Conservation (phyloP, 1,284 basidiomycete genomes). For the Naganishia albida region DNA sequence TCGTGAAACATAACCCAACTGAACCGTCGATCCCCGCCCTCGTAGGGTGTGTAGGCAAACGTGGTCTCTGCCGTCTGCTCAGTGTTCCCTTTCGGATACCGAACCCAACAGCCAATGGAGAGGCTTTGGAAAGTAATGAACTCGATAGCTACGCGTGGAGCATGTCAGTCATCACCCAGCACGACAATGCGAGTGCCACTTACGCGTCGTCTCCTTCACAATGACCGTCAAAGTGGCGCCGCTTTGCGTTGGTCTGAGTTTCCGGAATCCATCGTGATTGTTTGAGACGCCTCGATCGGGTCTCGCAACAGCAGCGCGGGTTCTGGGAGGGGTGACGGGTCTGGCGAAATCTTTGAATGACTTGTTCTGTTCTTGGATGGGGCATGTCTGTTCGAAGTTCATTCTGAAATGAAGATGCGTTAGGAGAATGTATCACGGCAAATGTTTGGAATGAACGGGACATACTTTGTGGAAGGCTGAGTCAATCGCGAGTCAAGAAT, state of each 20-base stretch:
- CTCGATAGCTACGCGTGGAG: conserved; percentile 7
- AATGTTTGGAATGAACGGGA: no score
- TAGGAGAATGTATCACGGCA: no score
- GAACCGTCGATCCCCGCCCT: conserved; percentile 12
- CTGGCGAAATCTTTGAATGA: background rate
- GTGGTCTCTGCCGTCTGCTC: conserved; percentile 12
- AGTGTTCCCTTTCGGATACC: background rate
- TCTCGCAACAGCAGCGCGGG: background rate
- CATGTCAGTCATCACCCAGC: background rate
- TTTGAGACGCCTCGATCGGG: background rate
- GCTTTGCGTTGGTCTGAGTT: conserved; percentile 17
- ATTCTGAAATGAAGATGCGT: no score
- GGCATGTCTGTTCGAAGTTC: no score
- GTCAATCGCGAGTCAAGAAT: no score
- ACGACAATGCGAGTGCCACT: background rate
- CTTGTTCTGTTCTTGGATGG: no score
- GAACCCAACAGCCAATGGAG: conserved; percentile 13
- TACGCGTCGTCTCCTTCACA: conserved; percentile 16
- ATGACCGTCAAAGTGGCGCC: conserved; percentile 13
- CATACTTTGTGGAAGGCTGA: no score
- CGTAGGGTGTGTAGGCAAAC: conserved; percentile 20
- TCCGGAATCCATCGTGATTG: background rate
- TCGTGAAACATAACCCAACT: conserved; percentile 22
- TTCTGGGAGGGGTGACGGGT: background rate
- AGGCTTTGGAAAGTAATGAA: conserved; percentile 22